Conservation (phyloP, 176 grass and related monocot species). For the Oryza australiensis region DNA sequence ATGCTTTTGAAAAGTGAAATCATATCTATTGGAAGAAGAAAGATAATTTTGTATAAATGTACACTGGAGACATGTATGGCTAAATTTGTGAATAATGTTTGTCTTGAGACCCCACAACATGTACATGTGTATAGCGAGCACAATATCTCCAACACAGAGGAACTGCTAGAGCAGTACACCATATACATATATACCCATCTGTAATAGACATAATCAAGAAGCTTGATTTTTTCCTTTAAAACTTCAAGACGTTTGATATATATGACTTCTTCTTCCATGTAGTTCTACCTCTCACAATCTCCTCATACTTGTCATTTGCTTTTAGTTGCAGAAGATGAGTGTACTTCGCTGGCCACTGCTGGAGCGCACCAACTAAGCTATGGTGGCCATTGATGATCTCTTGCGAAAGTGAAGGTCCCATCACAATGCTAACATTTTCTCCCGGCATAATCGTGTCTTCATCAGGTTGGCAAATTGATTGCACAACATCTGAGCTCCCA, state of each 20-base stretch:
- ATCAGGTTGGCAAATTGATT: slow-evolving; percentile 59
- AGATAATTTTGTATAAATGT: neutral
- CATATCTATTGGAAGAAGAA: no score
- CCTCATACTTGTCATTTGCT: slow-evolving; percentile 38
- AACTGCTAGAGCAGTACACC: neutral
- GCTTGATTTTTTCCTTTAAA: neutral
- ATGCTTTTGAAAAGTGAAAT: neutral
- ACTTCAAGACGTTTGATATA: neutral
- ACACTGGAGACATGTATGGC: neutral
- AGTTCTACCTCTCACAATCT: slow-evolving; percentile 68
- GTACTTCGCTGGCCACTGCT: slow-evolving; percentile 57
- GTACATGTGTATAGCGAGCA: neutral
- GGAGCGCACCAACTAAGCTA: slow-evolving; percentile 37
- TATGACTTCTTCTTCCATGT: slow-evolving; percentile 55
- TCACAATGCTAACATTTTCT: slow-evolving; percentile 41
- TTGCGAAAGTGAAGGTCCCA: slow-evolving; percentile 37
- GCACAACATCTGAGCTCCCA: slow-evolving; percentile 56
- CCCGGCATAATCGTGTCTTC: slow-evolving; percentile 15
- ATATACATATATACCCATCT: neutral
- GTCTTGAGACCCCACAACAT: neutral
- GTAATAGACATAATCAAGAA: neutral
- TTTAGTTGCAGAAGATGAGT: slow-evolving; percentile 61
- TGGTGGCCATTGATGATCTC: slow-evolving; percentile 46
- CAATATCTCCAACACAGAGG: neutral
- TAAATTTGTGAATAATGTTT: neutral